These are phyloP conservation scores for Boletus rufocinnamomeus DNA, from an alignment of 768 basidiomycete species.

Conservation along the genomic window DNA sequence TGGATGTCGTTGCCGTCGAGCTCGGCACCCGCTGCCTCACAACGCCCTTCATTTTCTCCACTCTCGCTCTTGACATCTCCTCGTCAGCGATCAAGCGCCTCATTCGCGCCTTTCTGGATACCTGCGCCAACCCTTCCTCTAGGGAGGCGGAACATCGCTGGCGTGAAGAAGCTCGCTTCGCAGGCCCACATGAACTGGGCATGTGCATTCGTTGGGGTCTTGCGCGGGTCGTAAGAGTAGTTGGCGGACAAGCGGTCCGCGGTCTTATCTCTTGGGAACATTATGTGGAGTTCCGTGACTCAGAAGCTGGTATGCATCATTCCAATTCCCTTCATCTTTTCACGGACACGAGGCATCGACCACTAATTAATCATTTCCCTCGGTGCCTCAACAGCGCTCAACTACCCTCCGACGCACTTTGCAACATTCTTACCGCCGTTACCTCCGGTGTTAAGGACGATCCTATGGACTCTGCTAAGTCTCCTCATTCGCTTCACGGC, in stretches of 20 bases:
- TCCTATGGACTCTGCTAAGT: slow-evolving; percentile 72
- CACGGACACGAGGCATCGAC: slow-evolving; percentile 25
- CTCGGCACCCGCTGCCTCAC: slow-evolving; percentile 74
- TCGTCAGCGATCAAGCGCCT: slow-evolving; percentile 72
- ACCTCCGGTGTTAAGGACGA: slow-evolving; percentile 53
- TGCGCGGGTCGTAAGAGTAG: slow-evolving; percentile 71
- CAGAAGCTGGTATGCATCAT: slow-evolving; percentile 71
- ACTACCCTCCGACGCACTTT: slow-evolving; percentile 75
- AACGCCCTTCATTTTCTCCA: slow-evolving; percentile 91
- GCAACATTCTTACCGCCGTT: slow-evolving; percentile 61
- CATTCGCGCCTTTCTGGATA: slow-evolving; percentile 77
- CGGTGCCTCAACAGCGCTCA: slow-evolving; percentile 41
- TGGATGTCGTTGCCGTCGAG: slow-evolving; percentile 69
- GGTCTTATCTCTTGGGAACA: slow-evolving; percentile 85
- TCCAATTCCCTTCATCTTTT: slow-evolving; percentile 24
- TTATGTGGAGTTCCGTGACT: slow-evolving; percentile 78
- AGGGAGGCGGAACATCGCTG: slow-evolving; percentile 54
- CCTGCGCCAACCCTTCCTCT: slow-evolving; percentile 43
- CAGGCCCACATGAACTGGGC: slow-evolving; percentile 84
- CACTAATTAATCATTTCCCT: slow-evolving; percentile 24
- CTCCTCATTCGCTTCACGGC: slow-evolving; percentile 82
- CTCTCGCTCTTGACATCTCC: slow-evolving; percentile 82
- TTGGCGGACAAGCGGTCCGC: slow-evolving; percentile 69
- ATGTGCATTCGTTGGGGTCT: slow-evolving; percentile 95
- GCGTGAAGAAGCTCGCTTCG: slow-evolving; percentile 82